phyloP scores from a whole-genome alignment of 352 stramenopile species.

The Phytophthora quininea region DNA sequence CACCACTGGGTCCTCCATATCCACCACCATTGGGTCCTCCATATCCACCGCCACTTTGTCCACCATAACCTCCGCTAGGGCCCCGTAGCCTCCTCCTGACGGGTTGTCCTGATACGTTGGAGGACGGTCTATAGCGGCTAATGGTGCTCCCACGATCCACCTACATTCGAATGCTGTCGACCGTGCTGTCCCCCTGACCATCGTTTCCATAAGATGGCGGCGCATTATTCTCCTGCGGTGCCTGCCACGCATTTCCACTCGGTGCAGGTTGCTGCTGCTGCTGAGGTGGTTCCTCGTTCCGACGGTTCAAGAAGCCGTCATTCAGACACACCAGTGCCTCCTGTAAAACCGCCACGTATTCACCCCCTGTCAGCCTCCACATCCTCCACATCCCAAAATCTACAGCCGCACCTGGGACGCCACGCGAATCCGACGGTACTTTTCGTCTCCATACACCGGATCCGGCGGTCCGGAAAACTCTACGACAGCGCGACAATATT shows the following conservation, averaged over 20 bases:
- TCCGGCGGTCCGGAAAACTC: conserved; percentile 80
- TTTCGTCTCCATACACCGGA: conserved; percentile 82
- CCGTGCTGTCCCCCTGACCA: no score
- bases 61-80: conserved; percentile 8
- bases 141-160: conserved; percentile 16
- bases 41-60: conserved; percentile 10
- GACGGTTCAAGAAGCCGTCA: conserved; percentile 64
- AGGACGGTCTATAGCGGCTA: conserved; percentile 37
- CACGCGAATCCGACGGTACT: conserved; percentile 84
- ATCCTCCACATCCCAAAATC: conserved; percentile 10
- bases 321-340: conserved; percentile 84
- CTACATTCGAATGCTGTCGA: no score
- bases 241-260: conserved; percentile 28
- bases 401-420: conserved; percentile 56
- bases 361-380: conserved; percentile 17
- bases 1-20: conserved; percentile 16
- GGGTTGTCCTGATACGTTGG: conserved; percentile 69
- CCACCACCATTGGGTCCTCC: conserved; percentile 13
- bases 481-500: conserved; percentile 25
- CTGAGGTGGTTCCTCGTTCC: conserved; percentile 37
- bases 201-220: no score
- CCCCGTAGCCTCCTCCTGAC: conserved; percentile 10
- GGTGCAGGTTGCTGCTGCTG: conserved; percentile 23
- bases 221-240: conserved; percentile 23
- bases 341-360: conserved; percentile 23